Evolutionary conservation across 2,329 filamentous ascomycete genomes (phyloP), one percentile per base, ranked within the genome.

Genomic region (Coniochaeta sp.): DNA sequence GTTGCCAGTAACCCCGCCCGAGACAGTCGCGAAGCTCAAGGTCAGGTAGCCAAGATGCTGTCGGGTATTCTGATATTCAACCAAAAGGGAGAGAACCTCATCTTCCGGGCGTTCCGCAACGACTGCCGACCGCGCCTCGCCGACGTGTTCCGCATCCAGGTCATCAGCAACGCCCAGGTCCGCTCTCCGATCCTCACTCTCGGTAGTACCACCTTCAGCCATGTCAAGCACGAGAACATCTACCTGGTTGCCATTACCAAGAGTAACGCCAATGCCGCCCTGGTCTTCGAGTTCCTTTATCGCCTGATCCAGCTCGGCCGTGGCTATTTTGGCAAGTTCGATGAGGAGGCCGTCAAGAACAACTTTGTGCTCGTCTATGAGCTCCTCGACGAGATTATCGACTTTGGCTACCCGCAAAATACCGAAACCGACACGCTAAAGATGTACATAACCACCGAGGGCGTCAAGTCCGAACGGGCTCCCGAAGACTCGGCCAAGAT

Each of bases 381-480:
- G 81, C 83, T 99, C 61, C 79, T 99, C 60, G 95, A 99, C 75
- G 95, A 99, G 78, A 97, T 99, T 71, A 87, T 99, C 73, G 95
- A 99, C 76, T 99, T 99, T 76, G 95, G 95, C 64, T 99, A 99
- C 73, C 95, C 95, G 36, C 95, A 99, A 74, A 98, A 98, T 74
- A 99, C 95, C 64, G 95, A 99, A 77, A 96, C 93, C 59, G 95
- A 99, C 74, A 98, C 95, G 17, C 81, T 99, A 68, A 99, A 99
- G 78, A 98, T 98, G 93, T 99, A 99, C 81, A 99, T 99, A 71
- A 99, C 96, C 50, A 99, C 95, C 38, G 95, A 99, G 78, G 95
- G 95, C 61, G 93, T 99, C 77, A 97, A 97, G 76, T 96, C 92
- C 34, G 92, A 92, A 73, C 81, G 87, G 66, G 87, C 84, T 66